Base-by-base conservation (phyloP, 495 filamentous ascomycete species). In the Durotheca rogersii region DNA sequence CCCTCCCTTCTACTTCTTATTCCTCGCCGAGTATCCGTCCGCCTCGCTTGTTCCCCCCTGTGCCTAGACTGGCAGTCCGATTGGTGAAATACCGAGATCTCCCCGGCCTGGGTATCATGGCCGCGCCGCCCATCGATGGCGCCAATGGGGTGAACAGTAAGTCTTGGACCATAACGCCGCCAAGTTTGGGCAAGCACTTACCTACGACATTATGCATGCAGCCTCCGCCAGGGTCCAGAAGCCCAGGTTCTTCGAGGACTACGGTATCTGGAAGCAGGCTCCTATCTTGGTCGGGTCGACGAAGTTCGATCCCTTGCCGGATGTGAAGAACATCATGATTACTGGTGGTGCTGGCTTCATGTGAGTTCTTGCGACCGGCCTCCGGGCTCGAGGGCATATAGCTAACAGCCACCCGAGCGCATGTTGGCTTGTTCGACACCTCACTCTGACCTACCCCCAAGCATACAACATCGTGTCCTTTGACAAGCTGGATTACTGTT, bases 301-400 rank as follows among this genome's bases (percentile, higher is more conserved):
- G 17, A 79, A 78, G 47, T 88, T 84, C 57, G 76, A 79, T 45
- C 79, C 84, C 11, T 62, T 79, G 3, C 66, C 74, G 20, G 79
- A 83, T 65, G 77, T 82, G 18, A 83, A 79, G 64, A 87, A 86
- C 56, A 87, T 88, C 44, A 80, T 88, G 75, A 76, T 88, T 30
- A 87, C 84, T 2, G 84, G 84, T 41, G 84, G 84, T 18, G 84
- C 82, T 34, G 84, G 84, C 44, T 88, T 88, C 69, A 87, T 87
- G 82, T 87, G 68, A 51, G 76, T 60, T 36, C 43, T 17, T 20
- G 29, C 35, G 18, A 23, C 33, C 23, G 23, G 9, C 23, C 32
- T 29, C 32, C 31, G 33, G 47, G 25, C 6, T 44, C 37, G 23
- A 14, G 29, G 30, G 4, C n/a, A 17, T 40, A 5, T n/a, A 43